Evolutionary conservation across 2,329 filamentous ascomycete species (phyloP), one percentile per base, ranked within the genome.

Genomic region (Arthrobotrys iridis): DNA sequence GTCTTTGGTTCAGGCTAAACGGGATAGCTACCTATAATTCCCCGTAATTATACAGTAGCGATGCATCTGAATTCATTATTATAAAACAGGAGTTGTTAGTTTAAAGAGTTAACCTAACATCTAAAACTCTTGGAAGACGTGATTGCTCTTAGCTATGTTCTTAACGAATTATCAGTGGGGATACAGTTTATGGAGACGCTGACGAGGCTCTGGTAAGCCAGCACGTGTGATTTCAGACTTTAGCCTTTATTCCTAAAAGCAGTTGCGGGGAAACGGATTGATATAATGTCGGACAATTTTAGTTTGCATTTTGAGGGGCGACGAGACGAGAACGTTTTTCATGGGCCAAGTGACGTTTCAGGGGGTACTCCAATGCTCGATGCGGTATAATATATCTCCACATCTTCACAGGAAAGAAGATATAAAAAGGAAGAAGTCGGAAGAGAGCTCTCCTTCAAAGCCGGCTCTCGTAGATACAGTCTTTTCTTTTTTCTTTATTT

Each of bases 1-100:
- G 15, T 37, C n/a, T 24, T 18, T 55, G 50, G 13, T 46, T 55
- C 50, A 55, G 50, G 50, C 50, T 55, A 55, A 55, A 55, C 50
- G 50, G 50, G 50, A 37, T 37, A 55, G 10, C 28, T 18, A 37
- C 35, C 46, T 37, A 37, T 55, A 55, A 55, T 55, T 55, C 50
- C 50, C 30, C 46, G 46, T 24, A 13, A 6, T 20, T 24, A 11
- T 30, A 20, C 24, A 13, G 11, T 13, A 20, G 7, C 8, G 22
- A 55, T 55, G 22, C 50, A 55, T 55, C 30, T 37, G 30, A 13
- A 37, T 24, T 55, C 50, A 55, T 55, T 8, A 35, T n/a, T 55
- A 55, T 37, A 37, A 55, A 55, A 55, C 46, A 52, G 26, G 8
- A 40, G 35, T 28, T n/a, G n/a, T 22, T 8, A 8, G 48, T 11